Evolutionary conservation across 2,329 filamentous ascomycete species (phyloP).

Genomic region (Paecilomyces variotii): DNA sequence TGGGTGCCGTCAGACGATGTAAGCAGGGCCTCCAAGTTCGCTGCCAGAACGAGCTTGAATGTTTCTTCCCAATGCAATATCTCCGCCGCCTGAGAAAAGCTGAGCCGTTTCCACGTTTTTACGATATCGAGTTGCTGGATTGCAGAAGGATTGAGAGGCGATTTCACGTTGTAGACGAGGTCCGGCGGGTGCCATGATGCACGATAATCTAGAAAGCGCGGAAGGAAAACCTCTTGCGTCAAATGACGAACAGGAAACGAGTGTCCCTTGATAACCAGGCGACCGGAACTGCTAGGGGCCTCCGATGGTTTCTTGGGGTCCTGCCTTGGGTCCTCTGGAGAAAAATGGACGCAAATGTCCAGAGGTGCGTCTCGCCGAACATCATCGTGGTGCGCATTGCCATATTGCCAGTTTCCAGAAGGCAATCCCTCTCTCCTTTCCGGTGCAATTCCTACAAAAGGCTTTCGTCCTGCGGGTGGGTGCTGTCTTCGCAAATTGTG

Average conservation of each 20-base stretch:
- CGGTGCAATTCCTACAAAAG: not conserved
- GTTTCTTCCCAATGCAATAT: not conserved
- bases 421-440: not conserved
- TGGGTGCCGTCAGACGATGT: not conserved
- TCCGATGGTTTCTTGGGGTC: not conserved
- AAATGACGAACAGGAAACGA: not conserved
- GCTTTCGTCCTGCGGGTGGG: not conserved
- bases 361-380: not conserved
- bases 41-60: not conserved
- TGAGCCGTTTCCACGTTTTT: not conserved
- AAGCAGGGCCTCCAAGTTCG: not conserved
- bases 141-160: not conserved
- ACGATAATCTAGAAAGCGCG: not conserved
- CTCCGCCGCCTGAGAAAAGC: not conserved
- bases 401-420: not conserved
- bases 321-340: not conserved
- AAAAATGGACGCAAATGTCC: not conserved
- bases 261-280: not conserved
- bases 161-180: not conserved
- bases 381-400: not conserved
- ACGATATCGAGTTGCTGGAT: not conserved
- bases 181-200: not conserved
- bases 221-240: not conserved
- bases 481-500: not conserved
- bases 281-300: not conserved